Evolutionary conservation across 1,284 basidiomycete species (phyloP), one percentile per base, ranked within the genome.

Genomic region (Porogramme epimiltina): DNA sequence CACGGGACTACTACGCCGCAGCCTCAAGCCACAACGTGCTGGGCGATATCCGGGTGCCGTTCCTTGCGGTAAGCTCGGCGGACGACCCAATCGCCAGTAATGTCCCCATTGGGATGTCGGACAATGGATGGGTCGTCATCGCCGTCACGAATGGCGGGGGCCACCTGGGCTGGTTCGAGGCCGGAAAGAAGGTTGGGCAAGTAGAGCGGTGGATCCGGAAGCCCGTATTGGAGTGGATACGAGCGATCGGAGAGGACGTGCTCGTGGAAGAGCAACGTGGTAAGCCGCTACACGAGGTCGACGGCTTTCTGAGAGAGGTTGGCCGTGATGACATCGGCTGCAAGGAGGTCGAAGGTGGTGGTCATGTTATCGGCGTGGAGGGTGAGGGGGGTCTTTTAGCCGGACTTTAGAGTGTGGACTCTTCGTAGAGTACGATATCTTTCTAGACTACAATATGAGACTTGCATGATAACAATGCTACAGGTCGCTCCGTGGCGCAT

Each of bases 141-240:
- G 88, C 79, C 13, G 72, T 91, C 48, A 96, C 96, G 0, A 73
- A 78, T 31, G 78, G 80, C 16, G 96, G 97, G 1, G 97, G 97
- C 0, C 96, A 99, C 73, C 77, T 99, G 16, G 96, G 96, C 26
- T 98, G 93, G 95, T 98, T 96, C 66, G 84, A 89, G 61, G 72
- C 80, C 41, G 73, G 73, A 26, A 74, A 73, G 33, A 56, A 69
- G 39, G 67, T 68, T 53, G 74, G 77, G 31, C 66, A 71, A 52
- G 69, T 82, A 15, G 76, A 77, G 53, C 73, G 89, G 47, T 93
- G 91, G 91, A 77, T 89, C 47, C 79, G 77, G 16, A 73, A 77
- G 57, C 91, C 91, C 10, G 85, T 89, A 4, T 62, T 92, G 9
- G 87, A 93, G 66, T 93, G 88, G 89, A 63, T 91, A 40, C 77